Percentiles rank a stretch among this genome's conserved stretches.
These are phyloP conservation scores for Venturia pyrina DNA, from an alignment of 2,329 filamentous ascomycete genomes.

Conservation along the genomic window DNA sequence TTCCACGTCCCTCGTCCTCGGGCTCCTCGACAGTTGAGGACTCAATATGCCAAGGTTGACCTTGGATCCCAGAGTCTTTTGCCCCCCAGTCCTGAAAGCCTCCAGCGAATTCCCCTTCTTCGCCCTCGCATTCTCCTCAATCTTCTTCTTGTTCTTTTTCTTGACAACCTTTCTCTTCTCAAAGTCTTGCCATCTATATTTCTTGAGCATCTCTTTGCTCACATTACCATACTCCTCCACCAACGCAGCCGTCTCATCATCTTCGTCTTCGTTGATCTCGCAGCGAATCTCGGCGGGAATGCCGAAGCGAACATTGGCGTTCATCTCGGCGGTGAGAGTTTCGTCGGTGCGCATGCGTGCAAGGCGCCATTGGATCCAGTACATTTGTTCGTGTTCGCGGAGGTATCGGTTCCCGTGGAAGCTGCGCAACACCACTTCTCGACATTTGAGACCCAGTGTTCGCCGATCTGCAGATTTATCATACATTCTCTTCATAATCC, in stretches of 20 bases:
- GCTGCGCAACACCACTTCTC: neutral
- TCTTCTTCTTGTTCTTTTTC: neutral
- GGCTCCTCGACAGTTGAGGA: neutral
- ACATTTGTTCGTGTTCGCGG: conserved; percentile 10
- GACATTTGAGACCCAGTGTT: neutral
- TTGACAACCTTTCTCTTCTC: neutral
- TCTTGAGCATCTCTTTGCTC: neutral
- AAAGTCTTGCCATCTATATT: neutral
- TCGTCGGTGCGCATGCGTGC: conserved; percentile 2
- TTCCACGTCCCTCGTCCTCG: conserved; percentile 4
- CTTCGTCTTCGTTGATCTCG: neutral
- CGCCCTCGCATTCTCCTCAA: neutral
- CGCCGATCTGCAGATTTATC: neutral
- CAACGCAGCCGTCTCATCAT: neutral
- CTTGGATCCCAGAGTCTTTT: neutral
- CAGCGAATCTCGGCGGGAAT: neutral
- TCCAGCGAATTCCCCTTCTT: neutral
- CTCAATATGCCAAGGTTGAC: neutral
- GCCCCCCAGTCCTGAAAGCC: neutral
- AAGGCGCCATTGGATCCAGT: conserved; percentile 7
- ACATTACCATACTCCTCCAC: neutral
- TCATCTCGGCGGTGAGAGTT: neutral
- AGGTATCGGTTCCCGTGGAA: conserved; percentile 8
- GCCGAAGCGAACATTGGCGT: neutral
- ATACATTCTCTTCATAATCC: conserved; percentile 10